Evolutionary conservation across 805 yeast genomes (phyloP).

Genomic region (Lipomyces sp.): DNA sequence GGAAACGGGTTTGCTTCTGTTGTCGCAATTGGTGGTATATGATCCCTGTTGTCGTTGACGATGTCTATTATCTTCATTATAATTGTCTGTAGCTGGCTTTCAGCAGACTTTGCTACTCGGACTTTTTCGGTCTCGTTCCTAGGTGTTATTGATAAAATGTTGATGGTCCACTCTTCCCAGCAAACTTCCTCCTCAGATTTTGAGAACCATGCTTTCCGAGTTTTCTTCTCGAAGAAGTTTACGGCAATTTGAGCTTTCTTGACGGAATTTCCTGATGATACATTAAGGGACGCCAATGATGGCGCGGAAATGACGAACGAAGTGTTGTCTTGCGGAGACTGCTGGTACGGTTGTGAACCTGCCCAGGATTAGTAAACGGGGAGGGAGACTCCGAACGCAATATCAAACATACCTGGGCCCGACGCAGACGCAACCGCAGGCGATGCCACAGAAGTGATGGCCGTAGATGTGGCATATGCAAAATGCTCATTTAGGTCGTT

Average conservation of each 20-base stretch:
- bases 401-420: neutral
- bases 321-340: neutral
- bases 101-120: conserved; percentile 16
- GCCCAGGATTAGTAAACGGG: neutral
- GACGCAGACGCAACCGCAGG: neutral
- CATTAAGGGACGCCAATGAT: conserved; percentile 26
- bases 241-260: conserved; percentile 21
- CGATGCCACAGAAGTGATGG: neutral
- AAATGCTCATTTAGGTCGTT: neutral
- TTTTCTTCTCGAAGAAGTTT: conserved; percentile 42
- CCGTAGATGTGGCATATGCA: conserved; percentile 1
- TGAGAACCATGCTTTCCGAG: conserved; percentile 61
- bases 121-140: conserved; percentile 34
- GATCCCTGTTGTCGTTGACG: conserved; percentile 63
- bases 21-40: conserved; percentile 75
- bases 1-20: conserved; percentile 71
- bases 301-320: conserved; percentile 26
- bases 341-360: neutral
- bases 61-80: conserved; percentile 55
- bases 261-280: conserved; percentile 17
- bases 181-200: conserved; percentile 52
- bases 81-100: conserved; percentile 48
- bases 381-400: neutral
- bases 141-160: conserved; percentile 53
- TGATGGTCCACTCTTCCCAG: conserved; percentile 77